Evolutionary conservation across 169 alveolate species (phyloP), one percentile per base, ranked within the genome.

Genomic region (Babesia ovis): DNA sequence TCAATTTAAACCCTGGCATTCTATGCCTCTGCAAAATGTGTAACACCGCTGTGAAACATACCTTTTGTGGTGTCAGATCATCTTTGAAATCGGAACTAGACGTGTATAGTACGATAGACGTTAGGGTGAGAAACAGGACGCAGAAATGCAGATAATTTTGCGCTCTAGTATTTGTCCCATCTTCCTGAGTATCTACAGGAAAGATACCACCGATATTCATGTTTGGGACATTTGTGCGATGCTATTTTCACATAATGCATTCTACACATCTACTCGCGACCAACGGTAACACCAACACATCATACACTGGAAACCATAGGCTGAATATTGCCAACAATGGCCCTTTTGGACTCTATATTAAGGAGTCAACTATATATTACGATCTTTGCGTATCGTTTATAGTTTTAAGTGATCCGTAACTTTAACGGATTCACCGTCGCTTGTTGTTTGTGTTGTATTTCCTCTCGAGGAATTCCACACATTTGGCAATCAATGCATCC

Each of bases 391-490:
- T 18, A 48, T 20, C 27, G 56, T 48, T 48, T 29, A 18, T 27
- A 27, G 14, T 16, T 55, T 16, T 6, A 29, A 31, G 45, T 32
- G 39, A 2, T 32, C 8, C 42, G 48, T 29, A 25, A 8, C 1
- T 57, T 31, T 32, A 23, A 29, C 27, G 71, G 59, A 61, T 12
- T 61, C 43, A 39, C 32, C 31, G 3, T 58, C 27, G 9, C 57
- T 39, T 25, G 27, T 29, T 25, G 12, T 25, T n/a, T 1, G 43
- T 35, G 67, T 16, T 57, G 32, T 35, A 35, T 29, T 32, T 31
- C 46, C 50, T n/a, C 39, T 39, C 71, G 4, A 61, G 71, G 71
- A 39, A 61, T 41, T 25, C 43, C 31, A 61, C 55, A 22, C 71
- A 61, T 18, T 14, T 61, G 58, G 71, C 71, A 31, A 61, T 22